Conservation (phyloP, 768 basidiomycete species). For the Trametes punicea region DNA sequence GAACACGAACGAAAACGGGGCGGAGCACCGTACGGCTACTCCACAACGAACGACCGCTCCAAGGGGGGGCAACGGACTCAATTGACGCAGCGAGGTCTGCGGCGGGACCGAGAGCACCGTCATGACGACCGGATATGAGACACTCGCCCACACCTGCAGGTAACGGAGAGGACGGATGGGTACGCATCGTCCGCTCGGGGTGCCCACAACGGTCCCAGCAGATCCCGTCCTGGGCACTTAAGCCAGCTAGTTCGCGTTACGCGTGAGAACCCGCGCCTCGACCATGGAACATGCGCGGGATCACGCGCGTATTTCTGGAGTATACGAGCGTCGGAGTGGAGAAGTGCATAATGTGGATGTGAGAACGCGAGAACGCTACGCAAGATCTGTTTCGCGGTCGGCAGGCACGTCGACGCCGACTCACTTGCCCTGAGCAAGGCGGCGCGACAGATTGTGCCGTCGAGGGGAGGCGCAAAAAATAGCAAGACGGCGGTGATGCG, state of each 20-base stretch:
- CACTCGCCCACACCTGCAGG: background rate
- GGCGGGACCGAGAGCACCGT: slow-evolving; percentile 7
- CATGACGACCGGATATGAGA: slow-evolving; percentile 17
- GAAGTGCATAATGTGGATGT: background rate
- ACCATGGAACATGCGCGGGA: background rate
- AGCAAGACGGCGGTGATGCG: background rate
- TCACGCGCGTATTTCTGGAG: background rate
- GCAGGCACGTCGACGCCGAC: slow-evolving; percentile 3
- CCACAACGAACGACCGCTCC: background rate
- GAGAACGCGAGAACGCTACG: background rate
- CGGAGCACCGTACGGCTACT: background rate
- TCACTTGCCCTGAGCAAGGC: background rate
- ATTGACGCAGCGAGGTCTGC: background rate
- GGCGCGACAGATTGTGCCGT: background rate
- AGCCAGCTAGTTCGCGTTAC: background rate
- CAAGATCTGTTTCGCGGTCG: background rate
- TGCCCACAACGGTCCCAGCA: slow-evolving; percentile 11
- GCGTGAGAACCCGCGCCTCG: background rate
- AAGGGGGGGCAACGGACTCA: background rate
- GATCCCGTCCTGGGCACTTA: slow-evolving; percentile 1
- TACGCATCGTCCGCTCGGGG: background rate
- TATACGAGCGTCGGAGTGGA: background rate
- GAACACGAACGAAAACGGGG: background rate
- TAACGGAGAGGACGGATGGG: background rate
- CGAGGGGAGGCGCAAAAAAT: background rate